Base-by-base conservation (phyloP, 345 rosid genomes). In the Gossypium mustelinum region DNA sequence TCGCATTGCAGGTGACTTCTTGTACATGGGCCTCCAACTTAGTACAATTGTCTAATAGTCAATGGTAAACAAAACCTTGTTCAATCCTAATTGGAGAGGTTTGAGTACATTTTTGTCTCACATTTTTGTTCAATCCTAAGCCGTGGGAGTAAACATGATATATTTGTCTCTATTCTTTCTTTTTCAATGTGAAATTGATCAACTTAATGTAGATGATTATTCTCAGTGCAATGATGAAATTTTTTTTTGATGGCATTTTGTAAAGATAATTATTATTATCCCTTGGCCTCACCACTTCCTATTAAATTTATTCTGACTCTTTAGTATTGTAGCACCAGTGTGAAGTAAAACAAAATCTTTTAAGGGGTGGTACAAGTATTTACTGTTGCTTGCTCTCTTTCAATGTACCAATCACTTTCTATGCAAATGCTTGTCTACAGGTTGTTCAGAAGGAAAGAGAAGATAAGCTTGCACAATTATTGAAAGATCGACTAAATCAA, bases 401-500 rank as follows among this genome's bases (percentile, higher is more conserved):
- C 25, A 56, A 18, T 9, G 3, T 61, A 12, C 12, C 18, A 47
- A n/a, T 11, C 25, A 3, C 20, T 51, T 74, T 62, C 27, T 39
- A 1, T 51, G 52, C 25, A 29, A 74, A 66, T 61, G 51, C 22
- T 74, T 76, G 48, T 27, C 76, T 70, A 50, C 88, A 95, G 99
- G 78, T 81, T 86, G 90, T 95, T 78, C 98, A 95, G 86, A 95
- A 84, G 86, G 99, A 95, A 79, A 93, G 99, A 83, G 99, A 95
- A 81, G 96, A 95, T 48, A 95, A 89, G 74, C 99, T 95, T 79
- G 96, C 82, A 7, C 85, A 82, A 63, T 83, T 84, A 80, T 82
- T 95, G 64, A 91, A 82, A 88, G 85, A 87, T 77, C 87, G 96
- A 78, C 92, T 95, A 34, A 82, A 86, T 80, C 93, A 86, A 76